These are phyloP conservation scores for Candida schatavii DNA, from an alignment of 805 yeast genomes.

Conservation along the genomic window DNA sequence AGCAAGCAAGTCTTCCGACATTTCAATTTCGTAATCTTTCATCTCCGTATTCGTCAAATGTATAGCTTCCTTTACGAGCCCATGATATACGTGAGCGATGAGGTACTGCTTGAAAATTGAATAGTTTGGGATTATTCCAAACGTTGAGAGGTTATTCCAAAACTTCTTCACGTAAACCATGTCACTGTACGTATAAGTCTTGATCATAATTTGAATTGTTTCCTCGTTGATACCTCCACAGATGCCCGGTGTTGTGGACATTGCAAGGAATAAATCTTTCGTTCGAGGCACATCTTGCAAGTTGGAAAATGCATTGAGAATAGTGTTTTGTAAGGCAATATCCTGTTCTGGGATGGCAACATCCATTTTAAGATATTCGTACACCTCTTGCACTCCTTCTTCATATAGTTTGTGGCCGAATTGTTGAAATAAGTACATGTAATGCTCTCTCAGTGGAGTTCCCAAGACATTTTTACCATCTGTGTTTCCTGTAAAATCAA, in stretches of 20 bases:
- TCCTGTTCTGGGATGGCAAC: conserved; percentile 48
- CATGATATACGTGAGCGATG: conserved; percentile 69
- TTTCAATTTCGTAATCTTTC: conserved; percentile 44
- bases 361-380: conserved; percentile 64
- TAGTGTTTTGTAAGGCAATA: conserved; percentile 54
- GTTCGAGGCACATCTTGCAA: conserved; percentile 55
- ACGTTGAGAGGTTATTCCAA: conserved; percentile 58
- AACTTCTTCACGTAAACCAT: conserved; percentile 56
- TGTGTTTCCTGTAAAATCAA: background rate
- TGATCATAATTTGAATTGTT: conserved; percentile 64
- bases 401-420: conserved; percentile 60
- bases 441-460: conserved; percentile 49
- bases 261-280: conserved; percentile 57
- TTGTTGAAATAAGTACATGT: conserved; percentile 54
- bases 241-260: conserved; percentile 49
- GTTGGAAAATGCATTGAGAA: conserved; percentile 62
- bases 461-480: conserved; percentile 24
- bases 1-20: conserved; percentile 44
- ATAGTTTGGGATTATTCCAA: conserved; percentile 50
- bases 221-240: conserved; percentile 56
- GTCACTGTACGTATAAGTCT: conserved; percentile 54
- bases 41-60: conserved; percentile 42
- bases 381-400: conserved; percentile 65
- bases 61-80: conserved; percentile 55
- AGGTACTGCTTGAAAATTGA: conserved; percentile 57